Base-by-base conservation (phyloP, 805 yeast species). In the Metschnikowia santaceciliae region DNA sequence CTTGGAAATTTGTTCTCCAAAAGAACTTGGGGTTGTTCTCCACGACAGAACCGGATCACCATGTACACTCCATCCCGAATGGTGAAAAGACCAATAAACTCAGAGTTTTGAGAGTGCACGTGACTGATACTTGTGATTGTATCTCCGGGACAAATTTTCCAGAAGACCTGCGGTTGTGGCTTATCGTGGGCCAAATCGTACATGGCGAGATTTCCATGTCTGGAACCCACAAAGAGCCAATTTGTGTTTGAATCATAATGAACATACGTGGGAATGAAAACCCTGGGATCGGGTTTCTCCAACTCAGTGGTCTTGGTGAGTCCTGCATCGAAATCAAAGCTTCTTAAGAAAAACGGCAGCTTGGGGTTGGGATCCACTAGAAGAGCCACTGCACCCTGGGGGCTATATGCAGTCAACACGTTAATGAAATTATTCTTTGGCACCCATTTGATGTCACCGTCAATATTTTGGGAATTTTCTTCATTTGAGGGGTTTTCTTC, bases 291-390 rank as follows among this genome's bases (percentile, higher is more conserved):
- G 11, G 53, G 56, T 15, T 61, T 70, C 3, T 66, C 53, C 55
- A 74, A 42, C 55, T 65, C 33, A 55, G 57, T 26, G 64, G 75
- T 55, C 55, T 68, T 23, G 2, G 42, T 15, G 15, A 22, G 40
- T 14, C 6, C 7, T 5, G 22, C 3, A 11, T 22, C 34, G 19
- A 32, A 33, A 15, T 45, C 19, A 40, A 83, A 57, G 36, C 69
- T 70, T 48, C 73, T 59, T 17, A 81, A 62, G 3, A 75, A 53
- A 44, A 86, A 72, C 3, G 81, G 79, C 44, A 80, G 82, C 3
- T 66, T 70, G 1, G 86, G 84, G 59, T 85, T 82, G 39, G 94
- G 91, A 14, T 89, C 81, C 57, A 87, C 94, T 5, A 77, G 61
- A 15, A 86, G 61, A 2, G 47, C 47, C 47, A 34, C 15, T 17